Evolutionary conservation across 129 eudicot genomes (phyloP).

Genomic region (Mikania micrantha): DNA sequence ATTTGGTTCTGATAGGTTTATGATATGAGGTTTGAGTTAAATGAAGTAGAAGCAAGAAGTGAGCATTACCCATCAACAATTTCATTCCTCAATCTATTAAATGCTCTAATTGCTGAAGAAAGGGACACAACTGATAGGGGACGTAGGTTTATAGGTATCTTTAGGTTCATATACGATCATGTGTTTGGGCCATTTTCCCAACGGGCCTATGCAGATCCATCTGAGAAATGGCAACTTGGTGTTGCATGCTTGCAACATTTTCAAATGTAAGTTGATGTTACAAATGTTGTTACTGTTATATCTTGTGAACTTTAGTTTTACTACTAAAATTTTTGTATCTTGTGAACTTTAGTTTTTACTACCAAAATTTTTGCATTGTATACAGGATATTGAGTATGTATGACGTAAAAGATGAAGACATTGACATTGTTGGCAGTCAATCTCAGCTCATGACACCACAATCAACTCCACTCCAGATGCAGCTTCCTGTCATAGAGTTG

Average conservation of each 20-base stretch:
- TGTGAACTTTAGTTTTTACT: slow-evolving; percentile 3
- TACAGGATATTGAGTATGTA: slow-evolving; percentile 85
- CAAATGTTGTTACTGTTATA: too few species aligned
- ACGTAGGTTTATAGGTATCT: slow-evolving; percentile 86
- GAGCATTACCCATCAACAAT: slow-evolving; percentile 93
- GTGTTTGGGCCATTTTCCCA: slow-evolving; percentile 96
- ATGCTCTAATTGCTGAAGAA: slow-evolving; percentile 85
- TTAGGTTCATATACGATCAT: slow-evolving; percentile 85
- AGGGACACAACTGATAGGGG: slow-evolving; percentile 87
- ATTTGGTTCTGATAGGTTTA: slow-evolving; percentile 51
- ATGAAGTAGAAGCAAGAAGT: slow-evolving; percentile 95
- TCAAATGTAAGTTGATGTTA: slow-evolving; percentile 51
- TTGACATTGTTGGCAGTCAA: slow-evolving; percentile 47
- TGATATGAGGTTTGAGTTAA: slow-evolving; percentile 92
- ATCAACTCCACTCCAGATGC: slow-evolving; percentile 71
- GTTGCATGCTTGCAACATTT: slow-evolving; percentile 93
- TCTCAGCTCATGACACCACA: slow-evolving; percentile 52
- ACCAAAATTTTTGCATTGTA: background rate
- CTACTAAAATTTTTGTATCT: too few species aligned
- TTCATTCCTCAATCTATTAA: slow-evolving; percentile 80
- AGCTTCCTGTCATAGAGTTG: slow-evolving; percentile 80
- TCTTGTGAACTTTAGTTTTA: too few species aligned
- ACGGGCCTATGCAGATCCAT: slow-evolving; percentile 86
- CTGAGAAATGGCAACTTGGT: slow-evolving; percentile 94
- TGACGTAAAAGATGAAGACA: slow-evolving; percentile 71